Evolutionary conservation across 1,284 basidiomycete genomes (phyloP).

Genomic region (Clitocybe nebularis): DNA sequence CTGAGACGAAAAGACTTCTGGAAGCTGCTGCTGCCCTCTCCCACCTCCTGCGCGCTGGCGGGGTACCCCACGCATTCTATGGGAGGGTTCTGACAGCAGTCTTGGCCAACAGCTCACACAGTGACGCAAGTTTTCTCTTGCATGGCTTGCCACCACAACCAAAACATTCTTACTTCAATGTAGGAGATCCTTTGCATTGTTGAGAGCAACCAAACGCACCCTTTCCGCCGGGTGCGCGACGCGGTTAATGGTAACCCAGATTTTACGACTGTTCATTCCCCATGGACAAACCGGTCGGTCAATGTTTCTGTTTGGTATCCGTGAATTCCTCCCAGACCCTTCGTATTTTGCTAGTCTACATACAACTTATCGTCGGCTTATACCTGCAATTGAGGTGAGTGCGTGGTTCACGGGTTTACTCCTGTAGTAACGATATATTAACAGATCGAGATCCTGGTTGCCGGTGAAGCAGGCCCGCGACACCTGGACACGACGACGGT

Average conservation of each 20-base stretch:
- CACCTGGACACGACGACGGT: slow-evolving; percentile 61
- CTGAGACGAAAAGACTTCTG: slow-evolving; percentile 60
- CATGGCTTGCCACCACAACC: slow-evolving; percentile 6
- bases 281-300: slow-evolving; percentile 47
- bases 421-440: too few relatives aligned
- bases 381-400: slow-evolving; percentile 36
- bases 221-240: slow-evolving; percentile 51
- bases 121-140: slow-evolving; percentile 47
- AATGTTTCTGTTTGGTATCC: too few relatives aligned
- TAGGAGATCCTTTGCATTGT: slow-evolving; percentile 55
- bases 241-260: slow-evolving; percentile 41
- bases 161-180: slow-evolving; percentile 11
- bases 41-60: slow-evolving; percentile 40
- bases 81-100: slow-evolving; percentile 59
- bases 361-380: slow-evolving; percentile 49
- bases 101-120: slow-evolving; percentile 49
- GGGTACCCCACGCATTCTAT: slow-evolving; percentile 66
- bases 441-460: slow-evolving; percentile 77
- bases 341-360: slow-evolving; percentile 38
- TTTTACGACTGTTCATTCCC: slow-evolving; percentile 41
- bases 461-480: slow-evolving; percentile 75
- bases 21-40: slow-evolving; percentile 63
- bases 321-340: too few relatives aligned
- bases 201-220: slow-evolving; percentile 44
- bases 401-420: too few relatives aligned